Percentiles rank a stretch among this genome's conserved stretches.
Conservation (phyloP, 1,284 basidiomycete species). For the Ustilago cynodontis region DNA sequence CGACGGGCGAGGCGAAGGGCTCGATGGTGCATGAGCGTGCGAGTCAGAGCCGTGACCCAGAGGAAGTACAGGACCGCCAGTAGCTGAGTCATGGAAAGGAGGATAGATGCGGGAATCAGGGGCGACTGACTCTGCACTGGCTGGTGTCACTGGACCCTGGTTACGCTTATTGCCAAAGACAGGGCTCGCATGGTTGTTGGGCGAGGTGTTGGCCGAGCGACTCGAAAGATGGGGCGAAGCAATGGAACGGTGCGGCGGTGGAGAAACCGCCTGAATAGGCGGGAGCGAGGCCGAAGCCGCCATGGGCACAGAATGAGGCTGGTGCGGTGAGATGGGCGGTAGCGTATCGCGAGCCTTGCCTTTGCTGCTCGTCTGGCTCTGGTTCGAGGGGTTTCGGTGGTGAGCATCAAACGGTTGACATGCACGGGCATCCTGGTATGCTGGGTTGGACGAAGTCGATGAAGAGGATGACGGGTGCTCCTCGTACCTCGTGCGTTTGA, state of each 20-base stretch:
- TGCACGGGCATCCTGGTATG: conserved; percentile 27
- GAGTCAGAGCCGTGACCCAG: background rate
- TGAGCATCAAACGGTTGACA: conserved; percentile 28
- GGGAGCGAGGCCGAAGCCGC: conserved; percentile 30
- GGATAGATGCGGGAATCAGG: conserved; percentile 2
- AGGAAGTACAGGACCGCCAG: background rate
- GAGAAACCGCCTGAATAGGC: conserved; percentile 18
- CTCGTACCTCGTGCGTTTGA: conserved; percentile 40
- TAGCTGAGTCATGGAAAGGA: background rate
- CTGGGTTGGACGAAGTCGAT: conserved; percentile 21
- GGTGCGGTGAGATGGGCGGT: conserved; percentile 34
- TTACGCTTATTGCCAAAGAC: conserved; percentile 3
- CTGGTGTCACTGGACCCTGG: background rate
- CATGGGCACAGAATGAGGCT: conserved; percentile 30
- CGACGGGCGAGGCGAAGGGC: conserved; percentile 13
- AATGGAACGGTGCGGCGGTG: conserved; percentile 9
- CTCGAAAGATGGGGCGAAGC: conserved; percentile 16
- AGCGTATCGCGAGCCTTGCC: conserved; percentile 30
- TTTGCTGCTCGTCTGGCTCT: conserved; percentile 35
- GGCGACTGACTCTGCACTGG: background rate
- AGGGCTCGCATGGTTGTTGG: conserved; percentile 19
- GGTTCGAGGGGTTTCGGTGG: conserved; percentile 41
- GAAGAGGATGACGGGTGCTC: conserved; percentile 28
- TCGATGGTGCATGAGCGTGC: conserved; percentile 7
- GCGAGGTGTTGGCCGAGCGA: conserved; percentile 33